These are phyloP conservation scores for Arabidopsis thaliana DNA, from an alignment of 345 rosid genomes.

Conservation along the genomic window DNA sequence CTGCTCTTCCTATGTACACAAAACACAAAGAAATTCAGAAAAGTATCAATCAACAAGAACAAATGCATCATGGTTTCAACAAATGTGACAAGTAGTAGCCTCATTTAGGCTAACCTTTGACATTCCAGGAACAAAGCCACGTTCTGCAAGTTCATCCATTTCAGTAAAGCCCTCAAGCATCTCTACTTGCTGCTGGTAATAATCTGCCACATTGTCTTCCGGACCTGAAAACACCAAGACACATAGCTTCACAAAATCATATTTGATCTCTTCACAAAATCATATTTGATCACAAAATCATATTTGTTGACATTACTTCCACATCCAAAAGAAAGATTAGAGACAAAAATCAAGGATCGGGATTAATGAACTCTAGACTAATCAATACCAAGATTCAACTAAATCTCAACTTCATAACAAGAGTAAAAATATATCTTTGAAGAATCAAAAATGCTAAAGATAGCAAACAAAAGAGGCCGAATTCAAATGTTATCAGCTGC, in stretches of 20 bases:
- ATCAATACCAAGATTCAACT: slow-evolving; percentile 6
- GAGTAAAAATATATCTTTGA: not conserved
- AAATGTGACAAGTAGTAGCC: not conserved
- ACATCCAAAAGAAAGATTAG: not conserved
- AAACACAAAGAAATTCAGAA: not conserved
- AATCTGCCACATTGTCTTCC: slow-evolving; percentile 90
- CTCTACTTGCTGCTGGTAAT: slow-evolving; percentile 95
- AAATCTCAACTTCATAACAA: not conserved
- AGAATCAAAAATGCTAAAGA: slow-evolving; percentile 17
- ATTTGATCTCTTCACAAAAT: too few species aligned
- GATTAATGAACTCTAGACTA: not conserved
- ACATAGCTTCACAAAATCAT: not conserved
- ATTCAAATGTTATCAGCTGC: not conserved
- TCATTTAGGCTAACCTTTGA: slow-evolving; percentile 61
- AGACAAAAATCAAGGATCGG: not conserved
- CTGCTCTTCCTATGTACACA: slow-evolving; percentile 73
- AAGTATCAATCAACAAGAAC: slow-evolving; percentile 14
- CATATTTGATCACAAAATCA: too few species aligned
- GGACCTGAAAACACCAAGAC: slow-evolving; percentile 60
- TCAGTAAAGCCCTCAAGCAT: slow-evolving; percentile 96
- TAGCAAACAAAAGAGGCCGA: slow-evolving; percentile 1
- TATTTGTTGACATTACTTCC: not conserved
- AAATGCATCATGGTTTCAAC: not conserved
- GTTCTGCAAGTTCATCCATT: slow-evolving; percentile 95
- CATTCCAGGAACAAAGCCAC: slow-evolving; percentile 90